These are phyloP conservation scores for Ormosia emarginata DNA, from an alignment of 306 rosid genomes.

Conservation along the genomic window DNA sequence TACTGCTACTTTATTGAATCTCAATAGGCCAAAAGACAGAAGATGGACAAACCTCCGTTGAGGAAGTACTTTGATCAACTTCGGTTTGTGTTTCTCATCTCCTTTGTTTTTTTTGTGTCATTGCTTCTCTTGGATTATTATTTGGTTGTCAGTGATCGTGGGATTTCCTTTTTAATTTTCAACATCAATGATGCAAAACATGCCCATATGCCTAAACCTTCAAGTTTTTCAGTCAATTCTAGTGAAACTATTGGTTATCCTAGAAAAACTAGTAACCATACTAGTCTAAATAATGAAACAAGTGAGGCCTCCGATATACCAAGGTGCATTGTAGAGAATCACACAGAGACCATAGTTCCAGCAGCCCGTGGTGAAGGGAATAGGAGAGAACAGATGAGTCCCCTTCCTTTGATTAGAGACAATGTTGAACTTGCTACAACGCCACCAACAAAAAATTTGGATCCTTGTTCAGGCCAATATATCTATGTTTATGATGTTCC, in stretches of 20 bases:
- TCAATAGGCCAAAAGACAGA: not conserved
- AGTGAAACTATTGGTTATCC: not conserved
- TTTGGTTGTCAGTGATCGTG: slow-evolving; percentile 1
- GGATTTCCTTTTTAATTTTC: slow-evolving; percentile 14
- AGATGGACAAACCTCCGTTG: slow-evolving; percentile 13
- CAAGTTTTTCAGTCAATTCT: not conserved
- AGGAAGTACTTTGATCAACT: slow-evolving; percentile 25
- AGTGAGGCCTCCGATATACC: not conserved
- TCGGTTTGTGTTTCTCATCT: slow-evolving; percentile 41
- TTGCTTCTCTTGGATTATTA: slow-evolving; percentile 35
- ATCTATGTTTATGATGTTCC: slow-evolving; percentile 48
- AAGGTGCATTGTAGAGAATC: not conserved
- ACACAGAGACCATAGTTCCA: not conserved
- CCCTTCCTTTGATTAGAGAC: slow-evolving; percentile 10
- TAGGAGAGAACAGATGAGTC: not conserved
- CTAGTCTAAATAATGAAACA: not conserved
- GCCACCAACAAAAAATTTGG: not conserved
- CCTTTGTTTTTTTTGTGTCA: slow-evolving; percentile 14
- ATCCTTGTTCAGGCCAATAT: slow-evolving; percentile 43
- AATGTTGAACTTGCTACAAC: not conserved
- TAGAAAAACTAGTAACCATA: not conserved
- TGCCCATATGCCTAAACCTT: not conserved
- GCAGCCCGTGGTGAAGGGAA: not conserved
- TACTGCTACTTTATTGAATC: not conserved
- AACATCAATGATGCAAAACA: slow-evolving; percentile 13